phyloP scores from a whole-genome alignment of 192 early-diverging fungal species.

The Jimgerdemannia flammicorona region DNA sequence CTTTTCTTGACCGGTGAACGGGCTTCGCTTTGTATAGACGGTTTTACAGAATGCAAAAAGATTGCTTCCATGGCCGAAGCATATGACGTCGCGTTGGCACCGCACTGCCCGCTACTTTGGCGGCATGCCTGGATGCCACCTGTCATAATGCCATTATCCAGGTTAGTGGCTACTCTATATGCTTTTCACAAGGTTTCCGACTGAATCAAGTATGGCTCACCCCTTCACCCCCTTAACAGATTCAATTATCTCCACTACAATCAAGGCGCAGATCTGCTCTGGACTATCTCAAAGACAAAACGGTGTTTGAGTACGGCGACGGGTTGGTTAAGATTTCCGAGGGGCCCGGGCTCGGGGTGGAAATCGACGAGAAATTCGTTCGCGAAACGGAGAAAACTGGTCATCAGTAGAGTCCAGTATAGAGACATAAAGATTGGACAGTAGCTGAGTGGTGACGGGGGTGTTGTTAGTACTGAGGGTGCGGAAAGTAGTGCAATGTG shows the following conservation, averaged over 20 bases:
- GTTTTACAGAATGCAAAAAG: slow-evolving; percentile 15
- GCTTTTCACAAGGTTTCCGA: too few species aligned
- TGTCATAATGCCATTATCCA: slow-evolving; percentile 14
- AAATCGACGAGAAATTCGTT: slow-evolving; percentile 4
- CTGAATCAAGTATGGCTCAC: too few species aligned
- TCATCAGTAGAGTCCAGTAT: slow-evolving; percentile 9
- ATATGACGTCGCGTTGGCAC: slow-evolving; percentile 12
- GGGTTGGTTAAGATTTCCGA: slow-evolving; percentile 3
- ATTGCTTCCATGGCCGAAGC: slow-evolving; percentile 17
- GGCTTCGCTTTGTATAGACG: neutral
- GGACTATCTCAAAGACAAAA: slow-evolving; percentile 12
- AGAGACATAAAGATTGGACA: slow-evolving; percentile 14
- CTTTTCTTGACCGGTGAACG: too few species aligned
- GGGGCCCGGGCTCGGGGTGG: slow-evolving; percentile 9
- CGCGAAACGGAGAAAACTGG: neutral
- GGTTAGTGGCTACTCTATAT: too few species aligned
- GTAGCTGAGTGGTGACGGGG: neutral
- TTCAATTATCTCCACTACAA: slow-evolving; percentile 1
- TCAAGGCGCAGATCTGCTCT: slow-evolving; percentile 8
- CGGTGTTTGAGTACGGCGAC: slow-evolving; percentile 2
- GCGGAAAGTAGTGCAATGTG: too few species aligned
- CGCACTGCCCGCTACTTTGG: slow-evolving; percentile 11
- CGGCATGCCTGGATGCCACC: slow-evolving; percentile 9
- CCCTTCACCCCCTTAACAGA: too few species aligned
- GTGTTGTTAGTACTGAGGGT: too few species aligned